Evolutionary conservation across 2,329 filamentous ascomycete genomes (phyloP).

Genomic region (Colletotrichum costaricense): DNA sequence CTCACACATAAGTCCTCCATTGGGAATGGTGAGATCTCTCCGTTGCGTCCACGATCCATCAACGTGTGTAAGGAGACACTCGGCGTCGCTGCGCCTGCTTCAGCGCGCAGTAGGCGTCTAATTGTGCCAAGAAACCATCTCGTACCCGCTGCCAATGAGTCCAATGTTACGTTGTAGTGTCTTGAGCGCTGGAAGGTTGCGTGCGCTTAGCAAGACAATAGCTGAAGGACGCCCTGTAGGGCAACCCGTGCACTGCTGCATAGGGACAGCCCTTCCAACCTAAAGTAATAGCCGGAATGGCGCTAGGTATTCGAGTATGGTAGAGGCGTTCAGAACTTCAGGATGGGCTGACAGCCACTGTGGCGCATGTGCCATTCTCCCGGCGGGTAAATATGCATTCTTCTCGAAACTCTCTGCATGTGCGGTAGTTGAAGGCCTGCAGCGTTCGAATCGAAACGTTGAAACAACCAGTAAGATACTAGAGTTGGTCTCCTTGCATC

Average conservation of each 20-base stretch:
- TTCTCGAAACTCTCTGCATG: background rate
- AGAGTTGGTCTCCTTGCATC: background rate
- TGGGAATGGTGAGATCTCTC: background rate
- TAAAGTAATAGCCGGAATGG: background rate
- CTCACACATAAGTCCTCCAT: background rate
- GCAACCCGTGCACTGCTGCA: background rate
- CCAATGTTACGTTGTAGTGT: slow-evolving; percentile 33
- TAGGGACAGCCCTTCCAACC: background rate
- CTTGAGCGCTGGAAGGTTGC: slow-evolving; percentile 6
- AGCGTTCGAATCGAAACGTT: background rate
- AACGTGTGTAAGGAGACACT: background rate
- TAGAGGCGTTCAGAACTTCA: background rate
- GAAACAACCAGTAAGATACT: background rate
- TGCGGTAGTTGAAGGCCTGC: background rate
- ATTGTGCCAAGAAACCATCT: slow-evolving; percentile 15
- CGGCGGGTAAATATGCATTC: background rate
- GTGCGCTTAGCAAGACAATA: slow-evolving; percentile 9
- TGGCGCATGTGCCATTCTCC: slow-evolving; percentile 11
- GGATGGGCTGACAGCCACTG: slow-evolving; percentile 1
- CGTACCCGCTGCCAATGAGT: slow-evolving; percentile 5
- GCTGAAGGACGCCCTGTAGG: slow-evolving; percentile 27
- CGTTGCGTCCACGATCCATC: background rate
- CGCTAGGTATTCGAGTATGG: background rate
- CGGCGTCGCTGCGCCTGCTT: background rate
- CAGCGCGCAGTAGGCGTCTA: slow-evolving; percentile 4